Base-by-base conservation (phyloP, 805 yeast genomes). In the Cyberlindnera suaveolens region DNA sequence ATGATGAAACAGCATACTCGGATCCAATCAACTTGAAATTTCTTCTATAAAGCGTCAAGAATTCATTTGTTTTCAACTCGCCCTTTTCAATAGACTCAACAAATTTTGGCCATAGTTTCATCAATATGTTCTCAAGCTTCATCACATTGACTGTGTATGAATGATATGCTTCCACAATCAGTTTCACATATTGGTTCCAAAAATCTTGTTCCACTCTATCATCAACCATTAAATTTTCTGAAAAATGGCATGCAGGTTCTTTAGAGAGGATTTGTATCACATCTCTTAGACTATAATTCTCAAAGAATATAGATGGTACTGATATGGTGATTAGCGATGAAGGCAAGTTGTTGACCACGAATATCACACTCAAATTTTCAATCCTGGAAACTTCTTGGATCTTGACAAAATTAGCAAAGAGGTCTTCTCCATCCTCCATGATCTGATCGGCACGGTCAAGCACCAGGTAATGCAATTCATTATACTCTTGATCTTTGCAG, bases 21-120 rank as follows among this genome's bases (percentile, higher is more conserved):
- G 71, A 63, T 4, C 56, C 45, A 6, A 67, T 62, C 9, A 66
- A 43, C 10, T 52, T 48, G 20, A 55, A 46, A 34, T 63, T 60
- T 19, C 51, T 52, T 43, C 64, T 61, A 46, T 66, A 67, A 8
- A 58, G 34, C 16, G 44, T 36, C 13, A 50, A 43, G 42, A 58
- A 57, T 29, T 58, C 58, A 16, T 39, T 40, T 2, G 48, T 45
- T 9, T 37, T 36, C 1, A 38, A 5, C 8, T 44, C 51, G 2
- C 54, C 54, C 6, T 36, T 35, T 6, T 44, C 36, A 1, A 57
- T 36, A 6, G 57, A 54, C 10, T 38, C 44, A 1, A 43, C 53
- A 44, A 58, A 56, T 15, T 42, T 50, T 9, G 43, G 44, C 62
- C 62, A 58, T 18, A 54, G 26, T 19, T 45, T 50, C 3, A 34